phyloP scores from a whole-genome alignment of 2,329 filamentous ascomycete species.

The Fusarium sp. region DNA sequence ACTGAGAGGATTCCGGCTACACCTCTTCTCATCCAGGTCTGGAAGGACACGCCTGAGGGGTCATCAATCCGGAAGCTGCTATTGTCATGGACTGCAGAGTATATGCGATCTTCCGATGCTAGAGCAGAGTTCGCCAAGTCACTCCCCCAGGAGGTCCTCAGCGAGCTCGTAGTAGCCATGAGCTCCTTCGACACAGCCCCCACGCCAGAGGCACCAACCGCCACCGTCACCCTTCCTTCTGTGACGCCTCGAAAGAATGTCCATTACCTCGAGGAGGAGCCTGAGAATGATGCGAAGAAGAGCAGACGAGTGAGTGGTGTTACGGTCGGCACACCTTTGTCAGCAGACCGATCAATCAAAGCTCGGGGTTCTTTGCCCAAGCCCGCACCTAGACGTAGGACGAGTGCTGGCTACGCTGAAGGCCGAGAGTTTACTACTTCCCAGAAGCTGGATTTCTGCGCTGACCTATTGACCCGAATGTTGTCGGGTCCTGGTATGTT shows the following conservation, averaged over 20 bases:
- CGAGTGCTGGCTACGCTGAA: conserved; percentile 51
- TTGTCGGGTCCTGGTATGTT: conserved; percentile 69
- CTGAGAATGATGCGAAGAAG: conserved; percentile 59
- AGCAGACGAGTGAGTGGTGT: conserved; percentile 56
- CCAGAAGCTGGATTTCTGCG: conserved; percentile 69
- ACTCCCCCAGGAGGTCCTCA: conserved; percentile 71
- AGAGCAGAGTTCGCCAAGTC: conserved; percentile 70
- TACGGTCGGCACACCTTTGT: conserved; percentile 20
- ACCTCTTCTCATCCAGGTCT: conserved; percentile 70
- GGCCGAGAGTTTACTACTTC: conserved; percentile 52
- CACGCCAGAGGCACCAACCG: conserved; percentile 44
- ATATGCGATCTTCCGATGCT: conserved; percentile 69
- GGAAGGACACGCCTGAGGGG: conserved; percentile 71
- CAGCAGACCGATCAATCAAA: conserved; percentile 44
- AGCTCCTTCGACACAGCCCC: conserved; percentile 63
- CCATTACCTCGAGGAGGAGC: conserved; percentile 61
- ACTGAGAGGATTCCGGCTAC: conserved; percentile 70
- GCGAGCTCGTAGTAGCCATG: conserved; percentile 73
- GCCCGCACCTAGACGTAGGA: conserved; percentile 52
- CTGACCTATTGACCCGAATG: conserved; percentile 70
- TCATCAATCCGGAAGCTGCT: conserved; percentile 70
- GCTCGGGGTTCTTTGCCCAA: conserved; percentile 53
- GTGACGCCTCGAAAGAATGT: conserved; percentile 59
- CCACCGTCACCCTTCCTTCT: conserved; percentile 33
- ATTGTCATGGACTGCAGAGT: conserved; percentile 72